Evolutionary conservation across 345 rosid species (phyloP), one percentile per base, ranked within the genome.

Genomic region (Mallotus nudiflorus): DNA sequence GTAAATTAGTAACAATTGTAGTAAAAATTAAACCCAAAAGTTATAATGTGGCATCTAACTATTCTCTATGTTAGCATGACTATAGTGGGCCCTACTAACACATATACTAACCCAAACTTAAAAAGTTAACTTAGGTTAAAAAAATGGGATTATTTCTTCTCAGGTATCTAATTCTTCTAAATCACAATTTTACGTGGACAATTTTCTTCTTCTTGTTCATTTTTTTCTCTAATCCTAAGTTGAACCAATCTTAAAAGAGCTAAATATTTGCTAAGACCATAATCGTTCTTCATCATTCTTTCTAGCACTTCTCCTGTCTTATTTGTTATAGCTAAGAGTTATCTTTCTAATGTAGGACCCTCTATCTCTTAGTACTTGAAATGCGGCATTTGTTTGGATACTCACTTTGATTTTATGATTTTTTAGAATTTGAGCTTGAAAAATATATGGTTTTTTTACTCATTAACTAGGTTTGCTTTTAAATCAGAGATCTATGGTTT

Each of bases 341-440:
- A 96, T 6, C 97, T 86, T 49, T 92, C 97, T 24, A 89, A 96
- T 0, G 99, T 95, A 1, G 97, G 96, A 0, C 97, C 99, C 70
- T 90, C 96, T 75, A 95, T 90, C 77, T 95, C 97, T 68, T 90
- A 97, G 84, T 90, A 95, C 83, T 92, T 89, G 86, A 88, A 86
- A 62, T 84, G 78, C 4, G 85, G 81, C 75, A 81, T 88, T 84
- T 73, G 69, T 81, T 88, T 5, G 86, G 85, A 46, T 77, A 70
- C 28, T 74, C 82, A 16, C 64, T 72, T 4, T 50, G 42, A 1
- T 53, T 75, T 8, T 25, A 58, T 9, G 73, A 52, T n/a, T 87
- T 46, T 53, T 74, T 77, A 1, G 71, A n/a, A 24, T 70, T 80
- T 27, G 82, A 68, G 62, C 81, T 80, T 24, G 96, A 90, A 63